phyloP scores from a whole-genome alignment of 2,329 filamentous ascomycete species.

The Aspergillus neotritici region DNA sequence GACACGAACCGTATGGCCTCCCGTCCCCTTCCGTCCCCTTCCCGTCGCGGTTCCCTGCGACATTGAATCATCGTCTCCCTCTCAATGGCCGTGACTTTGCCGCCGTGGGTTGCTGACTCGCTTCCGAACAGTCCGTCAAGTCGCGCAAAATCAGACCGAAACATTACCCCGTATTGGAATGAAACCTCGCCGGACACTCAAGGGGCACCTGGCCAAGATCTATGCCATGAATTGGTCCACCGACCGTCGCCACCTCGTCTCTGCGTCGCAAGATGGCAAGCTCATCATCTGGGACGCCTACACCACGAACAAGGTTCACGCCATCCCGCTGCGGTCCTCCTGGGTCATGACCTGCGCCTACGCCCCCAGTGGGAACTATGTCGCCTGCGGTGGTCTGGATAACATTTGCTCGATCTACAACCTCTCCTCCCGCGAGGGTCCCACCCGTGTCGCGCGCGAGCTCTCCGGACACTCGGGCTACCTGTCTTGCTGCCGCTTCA shows the following conservation, averaged over 20 bases:
- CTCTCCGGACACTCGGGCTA: slow-evolving; percentile 96
- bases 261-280: slow-evolving; percentile 97
- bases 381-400: slow-evolving; percentile 95
- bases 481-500: slow-evolving; percentile 96
- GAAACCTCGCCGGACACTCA: slow-evolving; percentile 94
- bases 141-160: slow-evolving; percentile 88
- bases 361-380: slow-evolving; percentile 95
- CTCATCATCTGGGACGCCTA: slow-evolving; percentile 99
- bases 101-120: slow-evolving; percentile 20
- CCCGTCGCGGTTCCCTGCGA: not conserved
- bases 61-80: slow-evolving; percentile 5
- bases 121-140: slow-evolving; percentile 67
- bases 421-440: slow-evolving; percentile 92
- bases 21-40: slow-evolving; percentile 9
- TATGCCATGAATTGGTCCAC: slow-evolving; percentile 99
- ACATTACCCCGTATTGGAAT: slow-evolving; percentile 88
- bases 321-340: slow-evolving; percentile 91
- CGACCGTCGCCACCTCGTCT: slow-evolving; percentile 92
- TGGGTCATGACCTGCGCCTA: slow-evolving; percentile 99
- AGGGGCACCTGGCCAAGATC: slow-evolving; percentile 97
- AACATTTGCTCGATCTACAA: slow-evolving; percentile 99
- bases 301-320: slow-evolving; percentile 98
- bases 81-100: slow-evolving; percentile 1
- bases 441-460: slow-evolving; percentile 90
- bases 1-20: slow-evolving; percentile 84